Conservation (phyloP, 352 stramenopile genomes). For the Lagenidium giganteum region DNA sequence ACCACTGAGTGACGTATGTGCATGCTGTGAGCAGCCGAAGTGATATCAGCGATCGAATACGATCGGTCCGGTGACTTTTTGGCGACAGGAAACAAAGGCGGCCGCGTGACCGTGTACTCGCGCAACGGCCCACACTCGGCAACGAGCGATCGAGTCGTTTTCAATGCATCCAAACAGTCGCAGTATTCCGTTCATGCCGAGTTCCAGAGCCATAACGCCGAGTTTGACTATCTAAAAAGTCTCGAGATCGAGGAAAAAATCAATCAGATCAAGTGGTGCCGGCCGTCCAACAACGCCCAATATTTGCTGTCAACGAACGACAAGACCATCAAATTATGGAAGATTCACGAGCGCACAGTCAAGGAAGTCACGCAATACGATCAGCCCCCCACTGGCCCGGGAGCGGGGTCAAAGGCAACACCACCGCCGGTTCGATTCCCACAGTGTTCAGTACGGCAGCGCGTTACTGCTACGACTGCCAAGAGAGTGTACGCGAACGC, state of each 20-base stretch:
- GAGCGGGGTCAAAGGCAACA: too few species aligned
- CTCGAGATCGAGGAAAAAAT: conserved; percentile 98
- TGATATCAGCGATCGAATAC: conserved; percentile 95
- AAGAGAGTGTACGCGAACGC: conserved; percentile 91
- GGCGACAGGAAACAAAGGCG: conserved; percentile 93
- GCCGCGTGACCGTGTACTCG: conserved; percentile 88
- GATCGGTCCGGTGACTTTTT: conserved; percentile 89
- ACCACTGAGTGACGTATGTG: too few species aligned
- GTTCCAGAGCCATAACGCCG: conserved; percentile 94
- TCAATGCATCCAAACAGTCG: conserved; percentile 12
- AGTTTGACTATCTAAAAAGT: conserved; percentile 98
- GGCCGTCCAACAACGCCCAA: conserved; percentile 82
- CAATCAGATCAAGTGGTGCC: conserved; percentile 96
- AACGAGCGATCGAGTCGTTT: conserved; percentile 3
- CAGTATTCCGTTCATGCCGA: conserved; percentile 86
- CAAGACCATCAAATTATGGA: conserved; percentile 98
- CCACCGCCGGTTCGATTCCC: conserved; percentile 43
- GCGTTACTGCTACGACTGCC: conserved; percentile 65
- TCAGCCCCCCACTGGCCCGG: background rate
- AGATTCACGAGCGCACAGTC: conserved; percentile 81
- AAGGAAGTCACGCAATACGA: conserved; percentile 65
- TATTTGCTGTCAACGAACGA: conserved; percentile 96
- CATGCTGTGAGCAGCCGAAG: conserved; percentile 89
- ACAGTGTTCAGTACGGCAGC: conserved; percentile 40
- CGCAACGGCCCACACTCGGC: conserved; percentile 24